Base-by-base conservation (phyloP, 345 rosid genomes). In the Nasturtium officinale region DNA sequence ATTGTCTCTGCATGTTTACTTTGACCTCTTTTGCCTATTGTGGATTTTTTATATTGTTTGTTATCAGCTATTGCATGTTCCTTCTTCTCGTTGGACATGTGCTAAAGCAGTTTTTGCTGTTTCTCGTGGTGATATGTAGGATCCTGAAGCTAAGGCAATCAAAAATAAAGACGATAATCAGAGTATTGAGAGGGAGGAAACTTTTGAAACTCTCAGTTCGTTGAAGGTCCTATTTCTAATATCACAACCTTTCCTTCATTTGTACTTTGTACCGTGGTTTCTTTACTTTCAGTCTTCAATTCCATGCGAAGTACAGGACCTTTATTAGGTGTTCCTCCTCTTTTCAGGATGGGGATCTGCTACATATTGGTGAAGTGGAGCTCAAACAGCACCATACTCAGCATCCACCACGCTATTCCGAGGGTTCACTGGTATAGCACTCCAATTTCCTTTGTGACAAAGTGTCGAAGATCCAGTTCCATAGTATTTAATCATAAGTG, bases 321-420 rank as follows among this genome's bases (percentile, higher is more conserved):
- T 62, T 72, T 52, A 62, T 20, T 57, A 18, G 25, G 62, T 26
- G 26, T 25, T 52, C 26, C 42, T 29, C 45, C 61, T 47, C 68
- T 78, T 74, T 75, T 50, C 80, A 95, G 99, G 69, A 81, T 77
- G 96, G 90, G 67, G 91, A 88, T 77, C 76, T 35, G 43, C 33
- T 95, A 67, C 38, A 46, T 79, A 75, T 87, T 70, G 71, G 78
- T 63, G 84, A 81, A 65, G 83, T 83, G 56, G 86, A 87, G 68
- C 80, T 83, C 79, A 83, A 84, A 82, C 93, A 87, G 80, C 96
- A 91, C 79, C 66, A 81, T 80, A 95, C 97, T 13, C 88, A 85
- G 77, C 94, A 86, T 75, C 87, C 96, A 64, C 65, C 90, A 38
- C 98, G 93, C 83, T 95, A 87, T 82, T 86, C 90, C 7, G 99